Base-by-base conservation (phyloP, 176 grass and related monocot genomes). In the Oryza meridionalis region DNA sequence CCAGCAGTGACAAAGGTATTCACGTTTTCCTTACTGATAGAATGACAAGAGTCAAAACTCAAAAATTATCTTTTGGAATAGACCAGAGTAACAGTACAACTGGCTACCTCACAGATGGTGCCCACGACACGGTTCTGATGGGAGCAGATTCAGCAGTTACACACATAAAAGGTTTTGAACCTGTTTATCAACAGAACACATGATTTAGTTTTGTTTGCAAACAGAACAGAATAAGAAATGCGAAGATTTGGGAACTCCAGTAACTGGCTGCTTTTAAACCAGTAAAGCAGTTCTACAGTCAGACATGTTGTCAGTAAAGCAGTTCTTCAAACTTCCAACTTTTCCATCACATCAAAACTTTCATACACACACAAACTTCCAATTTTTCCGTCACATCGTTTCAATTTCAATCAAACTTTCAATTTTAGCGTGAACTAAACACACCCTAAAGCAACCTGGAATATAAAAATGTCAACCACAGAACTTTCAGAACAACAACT, bases 131-230 rank as follows among this genome's bases (percentile, higher is more conserved):
- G 37, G 89, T 76, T 90, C 96, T 95, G 85, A 98, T 90, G 49
- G 96, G 93, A 89, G 82, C 89, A 86, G 91, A 95, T 82, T 98
- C 93, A 77, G 91, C 96, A 61, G 84, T 85, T 71, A 95, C 87
- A 73, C 93, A 91, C 77, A 98, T 88, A 84, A 98, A 90, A 24
- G 96, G 96, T 77, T 91, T 93, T 77, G 96, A 92, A 90, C 95
- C 93, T 98, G 91, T 49, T 78, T 70, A 62, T 82, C 76, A 73
- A 24, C 9, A 83, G 49, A 83, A 82, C 29, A 58, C 69, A 51
- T 35, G 15, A 10, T 76, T 29, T 81, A 76, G 66, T 46, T 65
- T 45, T 63, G 78, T 43, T 76, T 2, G 13, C 9, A 47, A 84
- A 79, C 33, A 35, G 33, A 35, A 35, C 33, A 76, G 67, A 22